These are phyloP conservation scores for Xerocomus nothofagi DNA, from an alignment of 1,284 basidiomycete species.

Conservation along the genomic window DNA sequence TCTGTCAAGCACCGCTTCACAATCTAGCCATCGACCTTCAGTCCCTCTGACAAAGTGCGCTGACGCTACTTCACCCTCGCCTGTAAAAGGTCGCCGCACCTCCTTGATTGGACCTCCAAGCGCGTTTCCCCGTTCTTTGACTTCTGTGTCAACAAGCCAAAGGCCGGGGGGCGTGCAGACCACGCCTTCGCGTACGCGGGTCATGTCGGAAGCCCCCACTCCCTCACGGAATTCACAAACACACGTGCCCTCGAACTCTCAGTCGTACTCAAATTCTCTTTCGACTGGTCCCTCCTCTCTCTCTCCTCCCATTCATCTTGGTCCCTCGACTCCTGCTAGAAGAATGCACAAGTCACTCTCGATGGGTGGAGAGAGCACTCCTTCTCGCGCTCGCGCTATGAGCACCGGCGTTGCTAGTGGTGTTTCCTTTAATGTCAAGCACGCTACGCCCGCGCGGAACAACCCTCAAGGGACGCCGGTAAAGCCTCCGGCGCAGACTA, in stretches of 20 bases:
- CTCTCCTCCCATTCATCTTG: constrained; percentile 25
- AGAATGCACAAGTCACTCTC: constrained; percentile 20
- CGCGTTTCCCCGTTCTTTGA: constrained; percentile 32
- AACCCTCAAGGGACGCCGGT: constrained; percentile 15
- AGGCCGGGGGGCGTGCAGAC: constrained; percentile 27
- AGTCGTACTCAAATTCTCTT: constrained; percentile 23
- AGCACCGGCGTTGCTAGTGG: constrained; percentile 18
- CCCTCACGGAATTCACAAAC: constrained; percentile 25
- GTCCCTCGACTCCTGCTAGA: constrained; percentile 26
- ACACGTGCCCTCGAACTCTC: constrained; percentile 24
- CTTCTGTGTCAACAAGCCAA: constrained; percentile 29
- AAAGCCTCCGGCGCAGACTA: constrained; percentile 19
- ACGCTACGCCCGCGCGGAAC: constrained; percentile 14
- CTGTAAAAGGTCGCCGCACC: constrained; percentile 27
- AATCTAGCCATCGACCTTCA: constrained; percentile 25
- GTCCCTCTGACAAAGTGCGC: constrained; percentile 21
- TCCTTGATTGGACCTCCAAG: constrained; percentile 34
- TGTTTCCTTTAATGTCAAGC: constrained; percentile 11
- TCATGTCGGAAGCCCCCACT: constrained; percentile 31
- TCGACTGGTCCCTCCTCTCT: constrained; percentile 19
- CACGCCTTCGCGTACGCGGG: constrained; percentile 41
- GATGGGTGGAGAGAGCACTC: constrained; percentile 11
- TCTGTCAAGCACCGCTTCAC: constrained; percentile 19
- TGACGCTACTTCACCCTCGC: constrained; percentile 28
- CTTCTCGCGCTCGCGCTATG: constrained; percentile 24